Percentiles rank a stretch among this genome's conserved stretches.
These are phyloP conservation scores for Aureobasidium mangrovei DNA, from an alignment of 2,329 filamentous ascomycete genomes.

Conservation along the genomic window DNA sequence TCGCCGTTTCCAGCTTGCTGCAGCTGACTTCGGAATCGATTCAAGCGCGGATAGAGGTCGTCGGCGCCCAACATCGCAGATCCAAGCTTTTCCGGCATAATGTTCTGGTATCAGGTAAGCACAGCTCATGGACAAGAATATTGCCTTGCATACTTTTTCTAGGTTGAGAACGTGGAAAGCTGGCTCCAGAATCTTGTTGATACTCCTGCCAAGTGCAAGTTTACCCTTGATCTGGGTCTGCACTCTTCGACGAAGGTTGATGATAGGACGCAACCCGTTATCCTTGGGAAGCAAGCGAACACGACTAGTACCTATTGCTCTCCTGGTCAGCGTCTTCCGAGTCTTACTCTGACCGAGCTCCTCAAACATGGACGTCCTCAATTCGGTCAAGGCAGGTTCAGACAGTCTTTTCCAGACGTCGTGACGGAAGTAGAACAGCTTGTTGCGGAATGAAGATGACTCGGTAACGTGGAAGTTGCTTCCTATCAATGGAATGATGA, in stretches of 20 bases:
- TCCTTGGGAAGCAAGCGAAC: constrained; percentile 78
- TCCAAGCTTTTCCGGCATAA: constrained; percentile 53
- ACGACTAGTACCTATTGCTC: constrained; percentile 65
- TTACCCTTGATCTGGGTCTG: constrained; percentile 45
- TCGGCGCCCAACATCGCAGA: constrained; percentile 72
- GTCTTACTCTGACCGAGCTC: constrained; percentile 56
- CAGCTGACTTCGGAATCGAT: constrained; percentile 54
- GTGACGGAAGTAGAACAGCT: constrained; percentile 87
- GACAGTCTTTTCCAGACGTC: constrained; percentile 77
- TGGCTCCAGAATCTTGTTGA: constrained; percentile 63
- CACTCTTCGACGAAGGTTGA: constrained; percentile 66
- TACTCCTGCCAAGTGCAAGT: constrained; percentile 51
- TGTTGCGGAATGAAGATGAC: constrained; percentile 68
- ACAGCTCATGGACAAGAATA: neutral
- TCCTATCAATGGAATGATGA: constrained; percentile 77
- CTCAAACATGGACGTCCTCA: constrained; percentile 70
- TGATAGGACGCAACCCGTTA: constrained; percentile 68
- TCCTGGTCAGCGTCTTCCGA: constrained; percentile 48
- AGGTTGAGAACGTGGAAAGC: constrained; percentile 68
- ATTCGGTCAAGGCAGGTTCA: constrained; percentile 57
- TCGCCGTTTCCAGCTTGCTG: constrained; percentile 25
- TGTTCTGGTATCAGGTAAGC: constrained; percentile 20
- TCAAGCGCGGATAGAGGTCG: constrained; percentile 68
- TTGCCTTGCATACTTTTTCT: constrained; percentile 53
- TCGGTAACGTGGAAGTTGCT: constrained; percentile 94